phyloP scores from a whole-genome alignment of 2,329 filamentous ascomycete genomes.

The Raffaelea deltoideospora region DNA sequence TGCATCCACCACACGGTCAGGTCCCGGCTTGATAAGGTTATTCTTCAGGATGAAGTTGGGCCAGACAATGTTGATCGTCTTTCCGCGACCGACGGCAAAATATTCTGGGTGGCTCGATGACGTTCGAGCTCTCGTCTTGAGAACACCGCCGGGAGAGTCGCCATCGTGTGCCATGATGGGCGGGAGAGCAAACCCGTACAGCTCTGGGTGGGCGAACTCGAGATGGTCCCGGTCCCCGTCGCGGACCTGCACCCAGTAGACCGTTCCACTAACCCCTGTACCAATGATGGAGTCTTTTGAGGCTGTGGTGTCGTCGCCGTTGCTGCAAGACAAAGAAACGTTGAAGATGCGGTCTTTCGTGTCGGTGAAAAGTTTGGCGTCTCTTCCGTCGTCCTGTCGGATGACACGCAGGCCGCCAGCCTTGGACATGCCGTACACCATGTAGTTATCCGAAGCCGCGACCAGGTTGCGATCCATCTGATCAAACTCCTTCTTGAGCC shows the following conservation, averaged over 20 bases:
- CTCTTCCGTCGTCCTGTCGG: conserved; percentile 80
- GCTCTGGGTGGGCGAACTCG: conserved; percentile 63
- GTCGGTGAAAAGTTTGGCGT: conserved; percentile 82
- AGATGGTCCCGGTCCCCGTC: conserved; percentile 66
- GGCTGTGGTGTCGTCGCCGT: conserved; percentile 34
- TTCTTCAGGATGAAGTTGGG: conserved; percentile 48
- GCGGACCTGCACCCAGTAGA: conserved; percentile 85
- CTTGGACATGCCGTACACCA: conserved; percentile 88
- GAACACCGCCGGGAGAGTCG: conserved; percentile 76
- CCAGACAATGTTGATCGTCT: conserved; percentile 85
- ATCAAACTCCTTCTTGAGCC: conserved; percentile 94
- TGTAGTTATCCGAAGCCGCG: conserved; percentile 77
- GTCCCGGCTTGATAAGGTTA: conserved; percentile 46
- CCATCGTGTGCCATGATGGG: conserved; percentile 76
- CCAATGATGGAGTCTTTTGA: conserved; percentile 74
- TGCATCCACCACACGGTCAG: conserved; percentile 62
- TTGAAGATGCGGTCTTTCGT: conserved; percentile 93
- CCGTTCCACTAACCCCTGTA: conserved; percentile 84
- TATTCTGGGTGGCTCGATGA: conserved; percentile 82
- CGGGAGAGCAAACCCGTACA: conserved; percentile 77
- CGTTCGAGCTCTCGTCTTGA: conserved; percentile 88
- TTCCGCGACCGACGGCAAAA: conserved; percentile 89
- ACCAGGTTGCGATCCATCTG: conserved; percentile 91
- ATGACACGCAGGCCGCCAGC: conserved; percentile 87
- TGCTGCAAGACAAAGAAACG: conserved; percentile 63